These are phyloP conservation scores for Alternaria hordeiaustralica DNA, from an alignment of 2,329 filamentous ascomycete species.

Conservation along the genomic window DNA sequence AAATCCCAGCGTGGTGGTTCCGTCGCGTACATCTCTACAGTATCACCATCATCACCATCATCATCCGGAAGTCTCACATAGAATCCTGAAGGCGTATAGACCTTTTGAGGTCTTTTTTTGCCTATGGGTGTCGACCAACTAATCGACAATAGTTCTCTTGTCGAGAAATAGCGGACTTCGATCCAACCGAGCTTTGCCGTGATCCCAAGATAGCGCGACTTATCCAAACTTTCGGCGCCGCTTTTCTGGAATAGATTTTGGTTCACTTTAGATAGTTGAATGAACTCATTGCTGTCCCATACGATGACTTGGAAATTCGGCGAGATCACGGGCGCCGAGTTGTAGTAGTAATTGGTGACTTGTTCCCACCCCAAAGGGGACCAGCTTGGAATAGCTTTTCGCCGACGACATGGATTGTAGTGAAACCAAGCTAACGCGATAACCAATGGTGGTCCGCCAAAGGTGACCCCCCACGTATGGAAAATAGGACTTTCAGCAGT, in stretches of 20 bases:
- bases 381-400: background rate
- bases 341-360: accelerated
- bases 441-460: background rate
- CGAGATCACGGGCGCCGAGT: background rate
- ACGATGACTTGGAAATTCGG: background rate
- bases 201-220: background rate
- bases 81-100: too few relatives aligned
- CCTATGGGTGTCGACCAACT: too few relatives aligned
- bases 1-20: background rate
- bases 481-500: background rate
- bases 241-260: accelerated
- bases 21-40: too few relatives aligned
- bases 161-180: background rate
- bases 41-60: too few relatives aligned
- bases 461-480: background rate
- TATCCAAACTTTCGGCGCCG: accelerated
- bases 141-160: too few relatives aligned
- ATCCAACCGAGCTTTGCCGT: background rate
- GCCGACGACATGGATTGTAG: accelerated
- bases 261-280: accelerated
- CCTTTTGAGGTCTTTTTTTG: too few relatives aligned
- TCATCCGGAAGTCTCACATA: too few relatives aligned
- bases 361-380: background rate
- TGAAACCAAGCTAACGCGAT: background rate
- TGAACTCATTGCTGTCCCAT: accelerated